Base-by-base conservation (phyloP, 257 asterid species). In the Leptodermis oblonga region DNA sequence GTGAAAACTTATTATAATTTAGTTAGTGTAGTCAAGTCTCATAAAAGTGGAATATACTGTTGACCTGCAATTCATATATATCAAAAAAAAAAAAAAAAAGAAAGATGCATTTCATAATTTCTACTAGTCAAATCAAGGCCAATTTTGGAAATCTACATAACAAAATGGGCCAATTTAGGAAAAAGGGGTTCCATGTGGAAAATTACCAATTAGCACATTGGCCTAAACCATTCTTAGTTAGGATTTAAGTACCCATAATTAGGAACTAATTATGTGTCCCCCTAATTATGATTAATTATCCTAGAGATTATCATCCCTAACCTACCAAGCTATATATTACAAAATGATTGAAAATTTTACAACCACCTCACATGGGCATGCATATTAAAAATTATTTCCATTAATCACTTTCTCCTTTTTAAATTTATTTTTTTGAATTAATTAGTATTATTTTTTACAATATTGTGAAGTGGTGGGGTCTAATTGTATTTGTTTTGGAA, bases 381-480 rank as follows among this genome's bases (percentile, higher is more conserved):
- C 69, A 71, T 71, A 10, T 39, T 70, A 70, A 73, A 22, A 48
- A 45, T 68, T 18, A 63, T 43, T n/a, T 53, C 49, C 41, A 3
- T 51, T 28, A 20, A 37, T 33, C 28, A 53, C 65, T 62, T 66
- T 62, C n/a, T 42, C 6, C 61, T 48, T 60, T 60, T 34, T 48
- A 20, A 7, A 52, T 73, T 34, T 45, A 36, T 59, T 54, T 22
- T 25, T 30, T 56, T 3, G 0, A 4, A 1, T 58, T 26, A 15
- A 30, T 59, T 30, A 26, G 9, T 46, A 63, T 56, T 70, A 34
- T 45, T 48, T 48, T 48, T 48, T 48, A n/a, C n/a, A n/a, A n/a
- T n/a, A n/a, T n/a, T n/a, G n/a, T 0, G 7, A 58, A 82, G 86
- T 83, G 93, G 93, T 82, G 78, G 93, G 89, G 86, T 56, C 65